These are phyloP conservation scores for Calonectria leucothoes DNA, from an alignment of 2,329 filamentous ascomycete genomes.

Conservation along the genomic window DNA sequence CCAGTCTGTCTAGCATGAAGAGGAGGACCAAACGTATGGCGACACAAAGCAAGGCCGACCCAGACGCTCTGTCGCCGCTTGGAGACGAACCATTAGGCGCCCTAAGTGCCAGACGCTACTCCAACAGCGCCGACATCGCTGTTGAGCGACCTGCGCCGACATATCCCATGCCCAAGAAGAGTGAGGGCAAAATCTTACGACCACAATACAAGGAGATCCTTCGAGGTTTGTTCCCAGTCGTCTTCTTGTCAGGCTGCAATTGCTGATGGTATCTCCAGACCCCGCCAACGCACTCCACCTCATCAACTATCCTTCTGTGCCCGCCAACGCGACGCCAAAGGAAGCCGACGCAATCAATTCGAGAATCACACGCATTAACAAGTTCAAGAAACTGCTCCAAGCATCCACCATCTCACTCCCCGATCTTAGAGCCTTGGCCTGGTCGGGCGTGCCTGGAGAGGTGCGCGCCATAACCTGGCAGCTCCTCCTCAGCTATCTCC, in stretches of 20 bases:
- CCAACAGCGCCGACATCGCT: conserved; percentile 93
- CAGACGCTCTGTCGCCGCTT: conserved; percentile 48
- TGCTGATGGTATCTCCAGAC: conserved; percentile 54
- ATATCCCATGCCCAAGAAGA: conserved; percentile 90
- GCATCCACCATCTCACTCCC: conserved; percentile 87
- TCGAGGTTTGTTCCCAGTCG: conserved; percentile 60
- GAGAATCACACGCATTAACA: conserved; percentile 94
- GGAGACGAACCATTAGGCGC: conserved; percentile 52
- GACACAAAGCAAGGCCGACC: conserved; percentile 50
- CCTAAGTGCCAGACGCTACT: conserved; percentile 67
- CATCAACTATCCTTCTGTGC: conserved; percentile 85
- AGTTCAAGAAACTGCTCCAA: conserved; percentile 96
- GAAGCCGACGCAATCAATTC: conserved; percentile 89
- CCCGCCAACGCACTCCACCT: conserved; percentile 96
- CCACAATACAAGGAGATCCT: conserved; percentile 99
- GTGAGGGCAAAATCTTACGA: conserved; percentile 92
- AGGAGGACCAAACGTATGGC: conserved; percentile 71
- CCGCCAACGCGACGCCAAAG: conserved; percentile 80
- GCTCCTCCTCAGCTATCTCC: conserved; percentile 91
- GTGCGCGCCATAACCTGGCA: conserved; percentile 99
- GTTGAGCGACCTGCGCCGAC: conserved; percentile 85
- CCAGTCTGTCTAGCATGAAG: conserved; percentile 92
- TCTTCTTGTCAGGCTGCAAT: not conserved
- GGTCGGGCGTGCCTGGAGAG: conserved; percentile 95
- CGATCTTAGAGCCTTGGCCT: conserved; percentile 86